Base-by-base conservation (phyloP, 208 protist genomes). In the Acanthamoeba sp. region DNA sequence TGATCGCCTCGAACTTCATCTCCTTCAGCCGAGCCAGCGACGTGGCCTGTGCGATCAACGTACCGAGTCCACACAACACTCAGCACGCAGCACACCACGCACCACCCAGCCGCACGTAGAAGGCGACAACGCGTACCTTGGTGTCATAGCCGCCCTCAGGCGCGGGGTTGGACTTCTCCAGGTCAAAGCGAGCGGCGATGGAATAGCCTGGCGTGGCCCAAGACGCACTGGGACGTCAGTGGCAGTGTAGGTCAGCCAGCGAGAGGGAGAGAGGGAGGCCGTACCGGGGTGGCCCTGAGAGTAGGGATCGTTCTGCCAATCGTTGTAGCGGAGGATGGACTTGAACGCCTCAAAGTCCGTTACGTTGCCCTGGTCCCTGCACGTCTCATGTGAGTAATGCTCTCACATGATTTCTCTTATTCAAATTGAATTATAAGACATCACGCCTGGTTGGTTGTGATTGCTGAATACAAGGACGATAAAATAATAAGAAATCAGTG, bases 291-390 rank as follows among this genome's bases (percentile, higher is more conserved):
- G 95, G 29, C 82, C 92, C 40, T 84, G 16, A 2, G 76, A 94
- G 20, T 92, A 89, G 66, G 95, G 95, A 87, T 96, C 95, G 57
- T 64, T n/a, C 57, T 84, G 38, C 27, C 45, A 96, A 38, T 94
- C 94, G 42, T 96, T 96, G 55, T 94, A 96, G 34, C 94, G 69
- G 7, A 96, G n/a, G 14, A 96, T 88, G 48, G 20, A 27, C 76
- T 95, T 94, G 42, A 95, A 73, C 22, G 45, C 27, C n/a, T 95
- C 87, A 38, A 95, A 80, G 36, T 91, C 80, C 12, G 50, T 89
- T 2, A 95, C 95, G 10, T 62, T 96, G 40, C 45, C 87, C 71
- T 94, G 87, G 45, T 96, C 95, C 50, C 95, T 76, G 76, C 94
- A 78, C n/a, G n/a, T n/a, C n/a, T n/a, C n/a, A n/a, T n/a, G n/a